Evolutionary conservation across 768 basidiomycete species (phyloP).

Genomic region (Inosperma sp.): DNA sequence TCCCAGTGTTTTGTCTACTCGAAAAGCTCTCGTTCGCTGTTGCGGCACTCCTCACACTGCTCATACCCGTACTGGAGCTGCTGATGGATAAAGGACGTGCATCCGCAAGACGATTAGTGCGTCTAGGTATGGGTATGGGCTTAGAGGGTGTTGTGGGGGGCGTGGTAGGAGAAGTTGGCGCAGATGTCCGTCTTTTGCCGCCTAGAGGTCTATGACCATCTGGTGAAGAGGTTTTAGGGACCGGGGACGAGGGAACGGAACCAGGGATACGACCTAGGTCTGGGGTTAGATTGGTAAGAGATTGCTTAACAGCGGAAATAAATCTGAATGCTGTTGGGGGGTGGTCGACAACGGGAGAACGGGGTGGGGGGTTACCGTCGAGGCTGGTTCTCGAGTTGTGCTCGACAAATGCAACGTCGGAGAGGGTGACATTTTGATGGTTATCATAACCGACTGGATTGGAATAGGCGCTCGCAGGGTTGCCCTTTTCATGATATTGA

Average conservation of each 20-base stretch:
- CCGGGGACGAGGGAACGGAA: constrained; percentile 19
- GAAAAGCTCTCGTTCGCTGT: constrained; percentile 45
- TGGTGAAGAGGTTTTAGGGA: too few relatives aligned
- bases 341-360: constrained; percentile 32
- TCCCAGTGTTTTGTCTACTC: constrained; percentile 28
- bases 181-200: constrained; percentile 10
- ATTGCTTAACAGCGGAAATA: constrained; percentile 59
- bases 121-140: constrained; percentile 15
- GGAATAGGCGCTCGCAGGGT: constrained; percentile 47
- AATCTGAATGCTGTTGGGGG: constrained; percentile 63
- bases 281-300: constrained; percentile 52
- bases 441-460: constrained; percentile 46
- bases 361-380: constrained; percentile 38
- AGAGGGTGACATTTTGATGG: constrained; percentile 44
- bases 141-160: neutral
- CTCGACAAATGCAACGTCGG: constrained; percentile 52
- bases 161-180: neutral
- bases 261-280: constrained; percentile 36
- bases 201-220: too few relatives aligned
- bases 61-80: constrained; percentile 53
- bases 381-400: constrained; percentile 47
- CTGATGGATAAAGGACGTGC: constrained; percentile 56
- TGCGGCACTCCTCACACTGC: constrained; percentile 56
- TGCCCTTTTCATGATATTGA: constrained; percentile 69
- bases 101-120: constrained; percentile 28